phyloP scores from a whole-genome alignment of 2,329 filamentous ascomycete species.

The Fusarium decemcellulare region DNA sequence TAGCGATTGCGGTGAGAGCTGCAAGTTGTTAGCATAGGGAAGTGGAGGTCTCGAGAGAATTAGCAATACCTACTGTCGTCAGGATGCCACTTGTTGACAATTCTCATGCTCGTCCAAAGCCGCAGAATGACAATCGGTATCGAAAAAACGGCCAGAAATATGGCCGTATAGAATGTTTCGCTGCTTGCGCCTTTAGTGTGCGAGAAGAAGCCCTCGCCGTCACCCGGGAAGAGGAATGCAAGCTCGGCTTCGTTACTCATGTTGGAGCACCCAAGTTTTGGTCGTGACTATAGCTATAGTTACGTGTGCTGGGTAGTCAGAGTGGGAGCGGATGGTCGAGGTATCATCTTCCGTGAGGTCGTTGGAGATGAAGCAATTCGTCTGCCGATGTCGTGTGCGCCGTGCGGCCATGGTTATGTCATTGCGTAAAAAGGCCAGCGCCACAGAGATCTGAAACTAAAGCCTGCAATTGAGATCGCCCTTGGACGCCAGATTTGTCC shows the following conservation, averaged over 20 bases:
- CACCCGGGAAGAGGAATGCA: neutral
- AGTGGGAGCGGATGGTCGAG: too few relatives aligned
- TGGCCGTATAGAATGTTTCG: neutral
- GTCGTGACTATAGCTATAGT: too few relatives aligned
- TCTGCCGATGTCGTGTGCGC: too few relatives aligned
- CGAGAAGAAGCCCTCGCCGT: neutral
- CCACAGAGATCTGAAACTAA: too few relatives aligned
- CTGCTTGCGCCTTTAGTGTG: neutral
- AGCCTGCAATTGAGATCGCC: too few relatives aligned
- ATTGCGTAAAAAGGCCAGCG: too few relatives aligned
- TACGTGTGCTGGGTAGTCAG: too few relatives aligned
- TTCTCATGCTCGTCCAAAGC: constrained; percentile 20
- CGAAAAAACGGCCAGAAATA: constrained; percentile 6
- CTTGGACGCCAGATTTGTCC: too few relatives aligned
- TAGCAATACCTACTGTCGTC: constrained; percentile 24
- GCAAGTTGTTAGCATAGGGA: neutral
- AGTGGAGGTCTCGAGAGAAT: neutral
- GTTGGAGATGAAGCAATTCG: too few relatives aligned
- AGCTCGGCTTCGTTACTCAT: neutral
- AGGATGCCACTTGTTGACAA: constrained; percentile 24
- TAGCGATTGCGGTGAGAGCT: constrained; percentile 9
- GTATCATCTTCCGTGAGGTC: too few relatives aligned
- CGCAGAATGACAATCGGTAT: constrained; percentile 22
- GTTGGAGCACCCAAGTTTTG: neutral
- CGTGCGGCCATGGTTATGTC: too few relatives aligned